phyloP scores from a whole-genome alignment of 192 early-diverging fungal species.

The Gaertneriomyces sp. region DNA sequence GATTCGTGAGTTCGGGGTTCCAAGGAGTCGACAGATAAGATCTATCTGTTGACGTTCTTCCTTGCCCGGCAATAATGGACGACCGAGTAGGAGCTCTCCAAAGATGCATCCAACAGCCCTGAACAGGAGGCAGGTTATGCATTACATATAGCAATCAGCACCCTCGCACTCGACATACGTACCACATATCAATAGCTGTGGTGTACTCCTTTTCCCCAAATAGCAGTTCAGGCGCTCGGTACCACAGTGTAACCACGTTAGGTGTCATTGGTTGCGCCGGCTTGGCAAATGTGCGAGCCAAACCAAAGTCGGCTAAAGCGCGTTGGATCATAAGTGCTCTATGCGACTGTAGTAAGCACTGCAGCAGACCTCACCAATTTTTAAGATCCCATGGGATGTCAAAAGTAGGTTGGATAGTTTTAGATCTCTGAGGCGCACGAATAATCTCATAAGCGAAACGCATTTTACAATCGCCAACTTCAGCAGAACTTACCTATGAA shows the following conservation, averaged over 20 bases:
- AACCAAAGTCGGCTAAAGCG: constrained; percentile 77
- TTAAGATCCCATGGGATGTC: constrained; percentile 82
- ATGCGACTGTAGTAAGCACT: constrained; percentile 10
- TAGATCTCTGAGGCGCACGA: constrained; percentile 57
- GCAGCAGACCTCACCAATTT: constrained; percentile 56
- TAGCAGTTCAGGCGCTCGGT: constrained; percentile 88
- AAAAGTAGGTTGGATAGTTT: constrained; percentile 93
- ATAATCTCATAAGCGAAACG: not conserved
- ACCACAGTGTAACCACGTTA: constrained; percentile 96
- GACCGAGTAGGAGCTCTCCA: constrained; percentile 76
- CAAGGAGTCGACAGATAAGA: constrained; percentile 83
- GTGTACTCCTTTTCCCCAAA: constrained; percentile 87
- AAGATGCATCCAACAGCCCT: constrained; percentile 96
- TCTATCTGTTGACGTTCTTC: constrained; percentile 81
- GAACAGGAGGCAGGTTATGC: constrained; percentile 13
- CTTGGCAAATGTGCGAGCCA: constrained; percentile 75
- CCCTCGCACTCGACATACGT: not conserved
- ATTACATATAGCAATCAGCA: not conserved
- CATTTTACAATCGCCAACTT: no score
- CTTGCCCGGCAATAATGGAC: constrained; percentile 80
- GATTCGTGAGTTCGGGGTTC: constrained; percentile 72
- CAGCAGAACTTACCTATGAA: constrained; percentile 55
- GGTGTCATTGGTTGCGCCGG: constrained; percentile 77
- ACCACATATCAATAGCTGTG: constrained; percentile 82
- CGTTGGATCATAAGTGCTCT: constrained; percentile 11